A percentile compares a stretch with the other conserved stretches of the same genome.
Conservation (phyloP, 768 basidiomycete species). For the Zangia roseola region DNA sequence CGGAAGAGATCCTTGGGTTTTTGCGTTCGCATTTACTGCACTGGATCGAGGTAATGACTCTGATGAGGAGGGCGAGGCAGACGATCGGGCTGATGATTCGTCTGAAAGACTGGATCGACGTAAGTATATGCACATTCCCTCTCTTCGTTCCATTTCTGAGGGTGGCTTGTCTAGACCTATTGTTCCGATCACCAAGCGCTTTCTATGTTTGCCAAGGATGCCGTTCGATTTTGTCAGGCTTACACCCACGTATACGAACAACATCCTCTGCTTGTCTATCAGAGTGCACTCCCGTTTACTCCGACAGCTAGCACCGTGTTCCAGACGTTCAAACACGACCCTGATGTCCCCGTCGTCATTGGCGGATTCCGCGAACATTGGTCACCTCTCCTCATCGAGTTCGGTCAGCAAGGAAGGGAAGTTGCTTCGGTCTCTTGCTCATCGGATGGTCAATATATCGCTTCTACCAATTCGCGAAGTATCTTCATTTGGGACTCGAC, state of each 20-base stretch:
- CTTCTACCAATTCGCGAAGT: slow-evolving; percentile 20
- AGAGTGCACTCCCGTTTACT: slow-evolving; percentile 31
- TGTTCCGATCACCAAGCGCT: slow-evolving; percentile 16
- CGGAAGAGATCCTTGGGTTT: slow-evolving; percentile 19
- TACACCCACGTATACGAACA: slow-evolving; percentile 31
- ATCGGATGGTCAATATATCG: slow-evolving; percentile 27
- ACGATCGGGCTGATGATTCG: slow-evolving; percentile 28
- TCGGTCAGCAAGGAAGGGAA: slow-evolving; percentile 13
- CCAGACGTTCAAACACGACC: slow-evolving; percentile 26
- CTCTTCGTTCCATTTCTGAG: background rate
- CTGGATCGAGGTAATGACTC: slow-evolving; percentile 35
- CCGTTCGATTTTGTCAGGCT: slow-evolving; percentile 33
- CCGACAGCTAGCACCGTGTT: slow-evolving; percentile 27
- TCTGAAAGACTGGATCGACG: slow-evolving; percentile 28
- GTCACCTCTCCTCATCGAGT: slow-evolving; percentile 33
- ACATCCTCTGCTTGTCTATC: slow-evolving; percentile 33
- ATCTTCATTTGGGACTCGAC: slow-evolving; percentile 28
- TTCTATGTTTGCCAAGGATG: slow-evolving; percentile 21
- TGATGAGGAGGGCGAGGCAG: slow-evolving; percentile 31
- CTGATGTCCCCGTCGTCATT: slow-evolving; percentile 19
- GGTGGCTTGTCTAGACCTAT: slow-evolving; percentile 9
- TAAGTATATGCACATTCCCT: slow-evolving; percentile 3
- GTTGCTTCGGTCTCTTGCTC: slow-evolving; percentile 26
- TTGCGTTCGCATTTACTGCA: slow-evolving; percentile 29
- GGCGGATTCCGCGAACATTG: slow-evolving; percentile 32